A percentile compares a stretch with the other conserved stretches of the same genome.
Conservation (phyloP, 108 stramenopile genomes). For the Schizochytrium sp. region DNA sequence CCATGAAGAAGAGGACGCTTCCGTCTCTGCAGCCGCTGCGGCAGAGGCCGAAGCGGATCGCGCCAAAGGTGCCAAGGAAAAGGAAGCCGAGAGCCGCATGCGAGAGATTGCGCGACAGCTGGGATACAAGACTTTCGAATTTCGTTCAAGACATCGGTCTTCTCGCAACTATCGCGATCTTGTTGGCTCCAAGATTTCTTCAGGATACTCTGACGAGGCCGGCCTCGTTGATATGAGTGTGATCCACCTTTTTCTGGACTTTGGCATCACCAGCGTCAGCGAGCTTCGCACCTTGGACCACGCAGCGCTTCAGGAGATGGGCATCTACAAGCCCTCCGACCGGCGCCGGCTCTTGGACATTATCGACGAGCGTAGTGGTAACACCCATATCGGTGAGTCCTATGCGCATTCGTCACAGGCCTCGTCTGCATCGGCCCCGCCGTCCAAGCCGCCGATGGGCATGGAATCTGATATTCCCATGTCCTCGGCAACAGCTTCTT, state of each 20-base stretch:
- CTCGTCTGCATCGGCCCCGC: no score
- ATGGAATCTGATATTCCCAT: no score
- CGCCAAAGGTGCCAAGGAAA: not conserved
- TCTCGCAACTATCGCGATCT: slow-evolving; percentile 6
- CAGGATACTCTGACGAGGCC: not conserved
- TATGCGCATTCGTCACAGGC: no score
- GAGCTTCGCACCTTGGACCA: slow-evolving; percentile 1
- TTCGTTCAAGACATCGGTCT: not conserved
- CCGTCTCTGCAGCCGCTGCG: not conserved
- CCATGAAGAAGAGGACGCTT: not conserved
- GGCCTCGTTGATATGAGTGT: slow-evolving; percentile 4
- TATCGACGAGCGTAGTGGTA: not conserved
- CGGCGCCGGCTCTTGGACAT: not conserved
- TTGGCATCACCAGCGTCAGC: not conserved
- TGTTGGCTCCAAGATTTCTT: not conserved
- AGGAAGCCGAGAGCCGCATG: not conserved
- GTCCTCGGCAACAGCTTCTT: no score
- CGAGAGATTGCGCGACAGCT: not conserved
- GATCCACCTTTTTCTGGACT: not conserved
- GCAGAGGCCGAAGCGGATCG: not conserved
- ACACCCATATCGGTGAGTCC: not conserved
- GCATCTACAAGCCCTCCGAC: slow-evolving; percentile 1
- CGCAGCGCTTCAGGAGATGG: not conserved
- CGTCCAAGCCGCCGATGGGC: no score
- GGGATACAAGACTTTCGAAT: not conserved